Percentiles rank a stretch among this genome's conserved stretches.
Evolutionary conservation across 2,329 filamentous ascomycete genomes (phyloP).

Genomic region (Fusarium sp.): DNA sequence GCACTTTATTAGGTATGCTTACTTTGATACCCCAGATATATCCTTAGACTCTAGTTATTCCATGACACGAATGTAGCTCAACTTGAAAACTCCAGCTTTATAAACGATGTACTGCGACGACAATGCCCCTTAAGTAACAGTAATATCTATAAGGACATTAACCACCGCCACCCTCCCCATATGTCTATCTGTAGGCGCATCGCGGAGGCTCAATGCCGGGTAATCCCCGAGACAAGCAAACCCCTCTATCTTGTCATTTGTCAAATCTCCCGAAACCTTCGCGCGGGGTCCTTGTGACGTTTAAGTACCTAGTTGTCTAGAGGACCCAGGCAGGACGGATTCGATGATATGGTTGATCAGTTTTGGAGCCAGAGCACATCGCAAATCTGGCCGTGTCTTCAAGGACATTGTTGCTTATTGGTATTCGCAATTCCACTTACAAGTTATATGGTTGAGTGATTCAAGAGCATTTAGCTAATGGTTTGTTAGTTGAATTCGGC

Average conservation of each 20-base stretch:
- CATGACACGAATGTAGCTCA: too few species aligned
- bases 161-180: constrained; percentile 53
- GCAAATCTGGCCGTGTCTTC: constrained; percentile 12
- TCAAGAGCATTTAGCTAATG: background rate
- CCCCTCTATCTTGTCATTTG: constrained; percentile 58
- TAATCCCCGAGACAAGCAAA: constrained; percentile 64
- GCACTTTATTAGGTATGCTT: too few species aligned
- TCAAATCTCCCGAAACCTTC: constrained; percentile 61
- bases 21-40: too few species aligned
- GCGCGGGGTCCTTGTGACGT: constrained; percentile 57
- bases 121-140: constrained; percentile 54
- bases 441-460: constrained; percentile 2
- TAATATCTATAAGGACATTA: too few species aligned
- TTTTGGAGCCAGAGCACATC: constrained; percentile 51
- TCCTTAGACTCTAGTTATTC: constrained; percentile 18
- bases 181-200: constrained; percentile 55
- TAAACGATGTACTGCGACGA: too few species aligned
- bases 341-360: constrained; percentile 55
- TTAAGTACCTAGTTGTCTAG: constrained; percentile 59
- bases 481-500: constrained; percentile 1
- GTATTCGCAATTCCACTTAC: constrained; percentile 1
- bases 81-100: too few species aligned
- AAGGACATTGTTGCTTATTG: constrained; percentile 24
- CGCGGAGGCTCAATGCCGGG: constrained; percentile 55
- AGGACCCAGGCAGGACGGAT: constrained; percentile 55